These are phyloP conservation scores for Asterophora parasitica DNA, from an alignment of 768 basidiomycete species.

Conservation along the genomic window DNA sequence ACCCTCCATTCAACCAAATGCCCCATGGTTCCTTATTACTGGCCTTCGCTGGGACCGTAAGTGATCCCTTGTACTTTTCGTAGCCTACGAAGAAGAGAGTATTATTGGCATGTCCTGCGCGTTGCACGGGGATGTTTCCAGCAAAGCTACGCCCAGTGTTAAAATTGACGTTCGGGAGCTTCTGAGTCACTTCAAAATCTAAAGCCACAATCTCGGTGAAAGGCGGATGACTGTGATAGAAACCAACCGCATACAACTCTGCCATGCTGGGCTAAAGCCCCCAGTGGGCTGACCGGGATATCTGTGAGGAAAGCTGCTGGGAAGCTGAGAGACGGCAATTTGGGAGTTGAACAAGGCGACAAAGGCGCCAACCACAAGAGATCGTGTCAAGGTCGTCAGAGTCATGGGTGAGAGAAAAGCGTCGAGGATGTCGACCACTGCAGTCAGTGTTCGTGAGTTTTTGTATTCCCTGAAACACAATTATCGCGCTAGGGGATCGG, in stretches of 20 bases:
- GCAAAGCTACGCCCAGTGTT: slow-evolving; percentile 49
- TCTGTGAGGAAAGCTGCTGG: slow-evolving; percentile 41
- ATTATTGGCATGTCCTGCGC: slow-evolving; percentile 55
- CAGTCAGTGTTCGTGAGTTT: not conserved
- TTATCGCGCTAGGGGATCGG: slow-evolving; percentile 1
- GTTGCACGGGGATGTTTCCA: slow-evolving; percentile 59
- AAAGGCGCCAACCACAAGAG: slow-evolving; percentile 19
- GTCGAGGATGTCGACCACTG: not conserved
- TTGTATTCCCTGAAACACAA: not conserved
- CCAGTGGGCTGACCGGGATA: slow-evolving; percentile 44
- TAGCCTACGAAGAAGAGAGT: slow-evolving; percentile 66
- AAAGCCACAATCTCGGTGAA: slow-evolving; percentile 7
- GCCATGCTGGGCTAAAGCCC: slow-evolving; percentile 55
- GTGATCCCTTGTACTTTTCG: slow-evolving; percentile 51
- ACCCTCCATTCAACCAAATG: slow-evolving; percentile 76
- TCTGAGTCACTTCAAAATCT: slow-evolving; percentile 58
- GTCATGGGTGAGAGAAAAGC: slow-evolving; percentile 6
- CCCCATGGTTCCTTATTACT: slow-evolving; percentile 54
- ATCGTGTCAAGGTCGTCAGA: slow-evolving; percentile 22
- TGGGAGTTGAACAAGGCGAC: no score
- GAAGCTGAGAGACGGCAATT: slow-evolving; percentile 26
- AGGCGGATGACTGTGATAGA: not conserved
- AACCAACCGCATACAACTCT: slow-evolving; percentile 43
- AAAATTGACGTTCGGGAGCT: slow-evolving; percentile 61
- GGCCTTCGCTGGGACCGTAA: slow-evolving; percentile 47